Conservation (phyloP, 192 early-diverging fungal genomes). For the Podila horticola region DNA sequence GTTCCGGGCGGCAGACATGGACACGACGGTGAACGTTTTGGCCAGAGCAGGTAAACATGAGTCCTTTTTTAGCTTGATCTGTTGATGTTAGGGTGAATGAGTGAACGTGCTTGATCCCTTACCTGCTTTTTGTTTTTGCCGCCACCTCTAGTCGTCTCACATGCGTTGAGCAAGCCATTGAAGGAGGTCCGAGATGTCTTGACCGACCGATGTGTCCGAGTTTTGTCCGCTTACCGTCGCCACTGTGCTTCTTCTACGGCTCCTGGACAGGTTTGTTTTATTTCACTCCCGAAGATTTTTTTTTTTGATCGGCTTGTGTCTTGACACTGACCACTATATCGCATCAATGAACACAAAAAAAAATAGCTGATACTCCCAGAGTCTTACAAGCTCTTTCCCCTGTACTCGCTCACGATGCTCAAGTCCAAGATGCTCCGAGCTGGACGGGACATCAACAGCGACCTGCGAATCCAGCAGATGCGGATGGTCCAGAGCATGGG, state of each 20-base stretch:
- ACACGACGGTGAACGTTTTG: constrained; percentile 90
- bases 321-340: not conserved
- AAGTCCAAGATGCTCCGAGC: constrained; percentile 86
- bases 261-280: constrained; percentile 71
- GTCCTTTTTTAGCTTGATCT: not conserved
- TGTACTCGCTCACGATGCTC: constrained; percentile 85
- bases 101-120: not conserved
- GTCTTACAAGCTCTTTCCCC: constrained; percentile 92
- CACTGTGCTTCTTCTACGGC: constrained; percentile 89
- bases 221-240: constrained; percentile 90
- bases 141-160: constrained; percentile 67
- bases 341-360: too few relatives aligned
- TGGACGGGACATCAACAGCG: constrained; percentile 75
- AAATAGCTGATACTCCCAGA: constrained; percentile 92
- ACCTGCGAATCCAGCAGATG: constrained; percentile 86
- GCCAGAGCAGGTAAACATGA: constrained; percentile 70
- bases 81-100: not conserved
- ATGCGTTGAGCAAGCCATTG: constrained; percentile 76
- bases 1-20: constrained; percentile 92
- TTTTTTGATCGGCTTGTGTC: not conserved
- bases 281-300: not conserved
- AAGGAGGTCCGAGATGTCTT: constrained; percentile 83
- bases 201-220: constrained; percentile 88
- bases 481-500: constrained; percentile 79
- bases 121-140: not conserved